Base-by-base conservation (phyloP, 1,139 yeast genomes). In the Yamadazyma sp. region DNA sequence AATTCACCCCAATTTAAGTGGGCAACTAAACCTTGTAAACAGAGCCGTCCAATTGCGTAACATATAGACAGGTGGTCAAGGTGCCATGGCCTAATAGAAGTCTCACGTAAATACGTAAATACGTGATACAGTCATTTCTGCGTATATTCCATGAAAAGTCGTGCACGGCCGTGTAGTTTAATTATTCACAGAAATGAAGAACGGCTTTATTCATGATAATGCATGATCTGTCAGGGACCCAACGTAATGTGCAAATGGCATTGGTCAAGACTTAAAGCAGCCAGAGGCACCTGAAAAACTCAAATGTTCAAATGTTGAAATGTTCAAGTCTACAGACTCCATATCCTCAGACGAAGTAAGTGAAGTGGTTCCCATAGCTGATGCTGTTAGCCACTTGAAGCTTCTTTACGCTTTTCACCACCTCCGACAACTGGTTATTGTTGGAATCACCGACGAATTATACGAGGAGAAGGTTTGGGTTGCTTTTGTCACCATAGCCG, bases 401-500 rank as follows among this genome's bases (percentile, higher is more conserved):
- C 24, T 34, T n/a, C 17, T 34, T 5, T 11, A 27, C 8, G 23
- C 31, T 12, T 27, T 26, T 18, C 17, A 26, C 17, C 18, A 16
- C 15, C 18, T 34, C 5, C 16, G 25, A 26, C 15, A 27, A 16
- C 9, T 11, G 5, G 20, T 27, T 2, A 10, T 27, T 11, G 11
- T 25, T 5, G 36, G 36, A 2, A 24, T 34, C 31, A 16, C 12
- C 12, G 26, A 34, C 12, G 17, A 5, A 7, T 8, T 11, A 11
- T 17, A 26, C 12, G 17, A 27, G 17, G 11, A 11, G 5, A 26
- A 27, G 15, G 15, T 34, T 4, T 34, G 37, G 37, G 14, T 11
- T n/a, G 16, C 26, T 12, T 34, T n/a, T 20, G 26, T 34, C n/a
- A 34, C 37, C 17, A 16, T 25, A 14, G 31, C 31, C 4, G 37